Evolutionary conservation across 2,329 filamentous ascomycete genomes (phyloP), one percentile per base, ranked within the genome.

Genomic region (Cladophialophora carrionii): DNA sequence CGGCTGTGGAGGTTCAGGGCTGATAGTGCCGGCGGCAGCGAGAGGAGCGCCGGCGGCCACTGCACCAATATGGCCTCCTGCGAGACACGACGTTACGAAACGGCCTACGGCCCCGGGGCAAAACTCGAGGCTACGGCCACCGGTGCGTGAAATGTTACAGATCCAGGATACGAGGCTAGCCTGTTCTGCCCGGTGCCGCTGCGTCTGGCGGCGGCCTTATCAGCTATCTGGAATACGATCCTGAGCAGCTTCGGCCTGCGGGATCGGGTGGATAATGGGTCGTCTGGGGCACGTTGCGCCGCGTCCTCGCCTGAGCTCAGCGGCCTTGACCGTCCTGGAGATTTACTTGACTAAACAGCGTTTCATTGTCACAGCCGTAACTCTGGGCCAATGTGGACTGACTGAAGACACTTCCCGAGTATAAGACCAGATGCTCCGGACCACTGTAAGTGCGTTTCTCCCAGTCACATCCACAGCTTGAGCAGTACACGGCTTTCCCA

Each of bases 141-240:
- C 56, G 54, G 58, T 51, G 31, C 12, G 4, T 37, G 65, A 67
- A 67, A 67, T 26, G 41, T 62, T 67, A 67, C 62, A 22, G 22
- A 7, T 10, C 3, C 10, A 12, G 46, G 31, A 29, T 67, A 64
- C 57, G 49, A 31, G 41, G 55, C 48, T 65, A 65, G 58, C 55
- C 37, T 29, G 34, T 43, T 62, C 14, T 22, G 58, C 53, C 7
- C 43, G 32, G n/a, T n/a, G n/a, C n/a, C 6, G 7, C n/a, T 41
- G 34, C 34, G 14, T 29, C 20, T 32, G 55, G 26, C 56, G 8
- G 49, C 49, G 55, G 37, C 60, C 60, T 66, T 66, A 64, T 66
- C 64, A 51, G 57, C 58, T 63, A 59, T 61, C 51, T 22, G 4
- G n/a, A 29, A 34, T 46, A 49, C 22, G 43, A 17, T 29, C 12